phyloP scores from a whole-genome alignment of 129 eudicot species.

The Flaveria linearis region DNA sequence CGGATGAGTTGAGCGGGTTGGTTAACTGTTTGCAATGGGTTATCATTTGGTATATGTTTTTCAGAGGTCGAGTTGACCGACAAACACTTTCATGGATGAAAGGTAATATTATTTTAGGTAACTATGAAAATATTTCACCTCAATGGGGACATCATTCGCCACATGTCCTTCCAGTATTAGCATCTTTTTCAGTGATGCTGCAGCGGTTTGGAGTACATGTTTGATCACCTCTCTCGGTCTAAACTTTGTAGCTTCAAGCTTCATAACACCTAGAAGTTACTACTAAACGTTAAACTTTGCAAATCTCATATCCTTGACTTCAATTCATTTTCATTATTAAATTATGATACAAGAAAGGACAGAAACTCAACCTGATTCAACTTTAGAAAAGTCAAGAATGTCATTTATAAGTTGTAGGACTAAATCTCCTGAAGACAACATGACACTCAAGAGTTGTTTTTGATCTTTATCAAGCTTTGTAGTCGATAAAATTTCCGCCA shows the following conservation, averaged over 20 bases:
- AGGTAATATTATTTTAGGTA: background rate
- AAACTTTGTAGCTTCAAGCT: constrained; percentile 89
- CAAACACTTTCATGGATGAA: background rate
- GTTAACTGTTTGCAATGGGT: background rate
- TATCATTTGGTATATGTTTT: background rate
- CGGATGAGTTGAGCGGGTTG: background rate
- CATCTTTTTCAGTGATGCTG: constrained; percentile 79
- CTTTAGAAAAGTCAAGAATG: constrained; percentile 95
- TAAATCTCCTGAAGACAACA: constrained; percentile 89
- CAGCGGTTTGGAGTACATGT: constrained; percentile 95
- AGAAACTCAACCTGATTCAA: constrained; percentile 72
- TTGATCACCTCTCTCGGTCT: constrained; percentile 96
- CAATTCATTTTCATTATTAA: background rate
- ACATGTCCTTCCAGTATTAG: constrained; percentile 82
- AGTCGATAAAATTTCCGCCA: constrained; percentile 77
- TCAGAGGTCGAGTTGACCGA: background rate
- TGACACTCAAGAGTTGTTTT: constrained; percentile 65
- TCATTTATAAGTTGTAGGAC: constrained; percentile 89
- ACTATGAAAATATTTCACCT: constrained; percentile 44
- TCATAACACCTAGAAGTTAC: constrained; percentile 76
- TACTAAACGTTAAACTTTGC: background rate
- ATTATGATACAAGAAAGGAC: constrained; percentile 10
- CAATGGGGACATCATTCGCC: constrained; percentile 73
- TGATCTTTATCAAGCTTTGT: constrained; percentile 84
- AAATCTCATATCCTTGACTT: background rate